phyloP scores from a whole-genome alignment of 805 yeast species.

The Pichia sporocuriosa region DNA sequence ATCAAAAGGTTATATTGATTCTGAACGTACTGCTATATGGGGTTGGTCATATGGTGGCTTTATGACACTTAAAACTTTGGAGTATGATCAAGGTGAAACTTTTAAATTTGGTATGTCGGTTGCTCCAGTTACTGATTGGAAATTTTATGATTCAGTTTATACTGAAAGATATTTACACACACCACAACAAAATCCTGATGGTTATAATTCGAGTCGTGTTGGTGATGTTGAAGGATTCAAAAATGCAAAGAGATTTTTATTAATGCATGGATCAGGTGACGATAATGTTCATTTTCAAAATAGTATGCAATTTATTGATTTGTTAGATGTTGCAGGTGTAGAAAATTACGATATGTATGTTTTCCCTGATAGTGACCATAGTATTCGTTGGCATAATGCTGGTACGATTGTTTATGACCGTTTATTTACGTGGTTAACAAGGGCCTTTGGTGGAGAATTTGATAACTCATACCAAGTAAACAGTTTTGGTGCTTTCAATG shows the following conservation, averaged over 20 bases:
- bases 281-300: slow-evolving; percentile 96
- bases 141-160: slow-evolving; percentile 83
- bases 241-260: slow-evolving; percentile 56
- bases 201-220: slow-evolving; percentile 56
- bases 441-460: slow-evolving; percentile 51
- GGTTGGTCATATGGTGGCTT: slow-evolving; percentile 99
- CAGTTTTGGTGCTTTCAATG: neutral
- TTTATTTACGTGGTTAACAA: slow-evolving; percentile 54
- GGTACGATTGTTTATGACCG: slow-evolving; percentile 62
- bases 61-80: slow-evolving; percentile 83
- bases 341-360: slow-evolving; percentile 78
- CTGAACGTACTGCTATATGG: slow-evolving; percentile 73
- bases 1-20: slow-evolving; percentile 55
- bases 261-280: slow-evolving; percentile 97
- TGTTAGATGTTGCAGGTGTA: slow-evolving; percentile 60
- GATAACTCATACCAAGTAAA: slow-evolving; percentile 15
- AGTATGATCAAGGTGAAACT: slow-evolving; percentile 64
- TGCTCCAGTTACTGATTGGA: slow-evolving; percentile 97
- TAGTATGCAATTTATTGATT: slow-evolving; percentile 69
- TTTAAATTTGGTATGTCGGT: slow-evolving; percentile 91
- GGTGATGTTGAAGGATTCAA: slow-evolving; percentile 53
- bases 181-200: slow-evolving; percentile 60
- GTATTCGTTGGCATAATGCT: slow-evolving; percentile 68
- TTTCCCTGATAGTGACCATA: slow-evolving; percentile 78
- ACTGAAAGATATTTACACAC: slow-evolving; percentile 92